phyloP scores from a whole-genome alignment of 768 basidiomycete species.

The Solioccasus polychromus region DNA sequence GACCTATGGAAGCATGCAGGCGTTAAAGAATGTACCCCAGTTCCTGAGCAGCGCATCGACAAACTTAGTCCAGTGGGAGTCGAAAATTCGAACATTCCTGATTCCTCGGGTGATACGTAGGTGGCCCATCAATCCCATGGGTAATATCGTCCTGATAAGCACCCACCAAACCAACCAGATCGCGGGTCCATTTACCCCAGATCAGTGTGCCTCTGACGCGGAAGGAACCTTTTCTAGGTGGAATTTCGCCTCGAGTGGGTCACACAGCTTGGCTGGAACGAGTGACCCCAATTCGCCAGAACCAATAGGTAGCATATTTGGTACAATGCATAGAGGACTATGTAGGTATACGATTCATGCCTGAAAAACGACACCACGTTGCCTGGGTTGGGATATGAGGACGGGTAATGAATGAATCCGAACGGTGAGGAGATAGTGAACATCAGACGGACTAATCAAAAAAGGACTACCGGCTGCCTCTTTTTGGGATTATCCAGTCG shows the following conservation, averaged over 20 bases:
- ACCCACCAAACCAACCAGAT: neutral
- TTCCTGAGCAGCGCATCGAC: constrained; percentile 23
- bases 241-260: constrained; percentile 9
- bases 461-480: no score
- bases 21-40: constrained; percentile 24
- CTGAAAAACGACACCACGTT: no score
- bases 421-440: constrained; percentile 14
- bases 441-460: constrained; percentile 1
- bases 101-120: constrained; percentile 11
- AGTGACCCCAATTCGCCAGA: neutral
- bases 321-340: neutral
- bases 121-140: constrained; percentile 9
- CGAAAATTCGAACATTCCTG: constrained; percentile 5
- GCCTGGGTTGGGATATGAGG: constrained; percentile 1
- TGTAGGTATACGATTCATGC: no score
- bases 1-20: constrained; percentile 1
- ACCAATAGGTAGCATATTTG: neutral
- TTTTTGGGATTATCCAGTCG: neutral
- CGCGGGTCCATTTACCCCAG: constrained; percentile 13
- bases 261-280: neutral
- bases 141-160: constrained; percentile 18
- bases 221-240: constrained; percentile 3
- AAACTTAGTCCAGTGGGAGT: constrained; percentile 13
- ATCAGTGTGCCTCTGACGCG: constrained; percentile 7
- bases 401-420: constrained; percentile 8